phyloP scores from a whole-genome alignment of 164 flowering plant genomes.

The Santalum album region DNA sequence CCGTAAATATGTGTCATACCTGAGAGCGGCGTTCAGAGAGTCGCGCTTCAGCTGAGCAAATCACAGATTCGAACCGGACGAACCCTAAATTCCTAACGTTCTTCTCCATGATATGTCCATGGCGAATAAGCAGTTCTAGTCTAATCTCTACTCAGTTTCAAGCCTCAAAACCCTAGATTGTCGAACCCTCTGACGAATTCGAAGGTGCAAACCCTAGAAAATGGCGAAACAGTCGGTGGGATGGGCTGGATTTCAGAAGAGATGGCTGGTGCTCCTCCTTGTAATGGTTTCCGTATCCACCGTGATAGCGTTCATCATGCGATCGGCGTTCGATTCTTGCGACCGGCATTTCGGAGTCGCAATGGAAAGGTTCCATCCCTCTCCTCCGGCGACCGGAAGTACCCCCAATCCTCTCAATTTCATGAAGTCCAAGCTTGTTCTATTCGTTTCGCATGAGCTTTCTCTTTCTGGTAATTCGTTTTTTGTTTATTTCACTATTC shows the following conservation, averaged over 20 bases:
- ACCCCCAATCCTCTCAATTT: constrained; percentile 1
- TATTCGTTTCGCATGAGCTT: constrained; percentile 1
- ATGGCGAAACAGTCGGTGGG: constrained; percentile 24
- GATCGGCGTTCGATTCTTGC: constrained; percentile 1
- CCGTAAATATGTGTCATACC: too few relatives aligned
- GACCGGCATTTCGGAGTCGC: neutral
- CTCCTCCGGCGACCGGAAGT: neutral
- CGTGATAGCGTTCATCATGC: neutral
- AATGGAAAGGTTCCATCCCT: neutral
- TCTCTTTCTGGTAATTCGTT: neutral
- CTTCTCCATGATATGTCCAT: constrained; percentile 1
- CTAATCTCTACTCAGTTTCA: neutral
- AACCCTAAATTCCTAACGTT: too few relatives aligned
- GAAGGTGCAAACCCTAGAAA: constrained; percentile 5
- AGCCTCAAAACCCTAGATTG: neutral
- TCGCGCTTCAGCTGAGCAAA: too few relatives aligned
- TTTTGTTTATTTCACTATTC: neutral
- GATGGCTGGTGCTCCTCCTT: constrained; percentile 24
- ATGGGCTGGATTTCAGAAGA: constrained; percentile 13
- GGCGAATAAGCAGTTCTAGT: constrained; percentile 2
- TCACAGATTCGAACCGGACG: neutral
- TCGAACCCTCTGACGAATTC: neutral
- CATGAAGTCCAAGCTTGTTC: constrained; percentile 5
- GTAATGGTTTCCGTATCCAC: constrained; percentile 7
- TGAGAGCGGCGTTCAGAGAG: too few relatives aligned